Percentiles rank a stretch among this genome's conserved stretches.
Evolutionary conservation across 192 early-diverging fungal species (phyloP).

Genomic region (Coemansia sp.): DNA sequence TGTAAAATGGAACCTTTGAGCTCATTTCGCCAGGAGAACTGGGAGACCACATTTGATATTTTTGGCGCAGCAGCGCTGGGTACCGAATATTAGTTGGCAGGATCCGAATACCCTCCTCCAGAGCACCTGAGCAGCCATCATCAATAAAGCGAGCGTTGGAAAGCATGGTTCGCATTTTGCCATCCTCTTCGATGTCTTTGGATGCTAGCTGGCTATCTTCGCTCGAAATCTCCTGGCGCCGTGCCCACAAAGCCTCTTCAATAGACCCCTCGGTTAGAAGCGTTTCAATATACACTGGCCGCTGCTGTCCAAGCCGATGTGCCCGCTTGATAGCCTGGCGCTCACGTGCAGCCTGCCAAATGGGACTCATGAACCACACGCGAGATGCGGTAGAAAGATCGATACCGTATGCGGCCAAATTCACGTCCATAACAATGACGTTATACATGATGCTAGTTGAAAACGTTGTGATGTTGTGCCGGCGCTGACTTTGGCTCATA

Average conservation of each 20-base stretch:
- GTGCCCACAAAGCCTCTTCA: slow-evolving; percentile 43
- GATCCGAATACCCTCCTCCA: slow-evolving; percentile 7
- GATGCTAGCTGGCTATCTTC: slow-evolving; percentile 9
- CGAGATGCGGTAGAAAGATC: slow-evolving; percentile 72
- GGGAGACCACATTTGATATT: slow-evolving; percentile 31
- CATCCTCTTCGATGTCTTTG: slow-evolving; percentile 45
- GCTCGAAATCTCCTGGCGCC: slow-evolving; percentile 41
- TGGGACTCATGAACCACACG: slow-evolving; percentile 69
- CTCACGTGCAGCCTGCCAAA: slow-evolving; percentile 70
- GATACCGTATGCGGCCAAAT: slow-evolving; percentile 70
- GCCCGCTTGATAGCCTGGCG: slow-evolving; percentile 85
- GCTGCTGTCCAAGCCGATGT: slow-evolving; percentile 71
- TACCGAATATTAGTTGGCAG: slow-evolving; percentile 31
- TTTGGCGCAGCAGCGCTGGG: slow-evolving; percentile 21
- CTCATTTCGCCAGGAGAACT: slow-evolving; percentile 8
- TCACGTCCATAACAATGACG: slow-evolving; percentile 48
- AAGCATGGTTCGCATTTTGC: slow-evolving; percentile 46
- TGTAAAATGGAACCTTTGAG: slow-evolving; percentile 23
- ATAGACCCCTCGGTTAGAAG: slow-evolving; percentile 36
- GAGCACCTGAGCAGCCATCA: background rate
- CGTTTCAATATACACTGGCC: slow-evolving; percentile 43
- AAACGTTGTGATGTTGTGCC: slow-evolving; percentile 50
- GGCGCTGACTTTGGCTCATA: slow-evolving; percentile 44
- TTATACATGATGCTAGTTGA: slow-evolving; percentile 42
- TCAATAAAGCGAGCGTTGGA: slow-evolving; percentile 36